Conservation (phyloP, 2,329 filamentous ascomycete genomes). For the Diaporthe capsici region DNA sequence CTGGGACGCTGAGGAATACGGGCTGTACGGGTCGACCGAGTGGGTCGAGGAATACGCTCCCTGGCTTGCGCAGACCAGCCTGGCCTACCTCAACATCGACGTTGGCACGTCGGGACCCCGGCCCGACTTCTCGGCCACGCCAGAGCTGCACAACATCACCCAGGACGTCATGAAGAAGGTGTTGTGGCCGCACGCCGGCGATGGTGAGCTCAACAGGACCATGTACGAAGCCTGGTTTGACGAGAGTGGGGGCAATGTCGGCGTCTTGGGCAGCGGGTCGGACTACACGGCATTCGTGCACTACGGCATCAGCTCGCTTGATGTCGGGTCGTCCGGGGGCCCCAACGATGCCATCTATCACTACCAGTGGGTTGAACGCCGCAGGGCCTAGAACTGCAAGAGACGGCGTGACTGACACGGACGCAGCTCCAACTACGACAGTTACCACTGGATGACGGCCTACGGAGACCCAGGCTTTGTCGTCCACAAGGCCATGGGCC, state of each 20-base stretch:
- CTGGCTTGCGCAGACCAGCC: slow-evolving; percentile 73
- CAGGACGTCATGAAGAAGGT: slow-evolving; percentile 31
- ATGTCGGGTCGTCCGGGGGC: neutral
- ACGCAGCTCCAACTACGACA: slow-evolving; percentile 94
- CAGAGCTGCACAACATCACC: slow-evolving; percentile 20
- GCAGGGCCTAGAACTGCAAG: neutral
- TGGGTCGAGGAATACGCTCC: slow-evolving; percentile 93
- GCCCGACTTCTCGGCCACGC: neutral
- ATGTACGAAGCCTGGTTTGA: slow-evolving; percentile 23
- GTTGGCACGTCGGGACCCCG: neutral
- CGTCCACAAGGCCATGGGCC: slow-evolving; percentile 24
- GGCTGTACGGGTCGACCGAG: slow-evolving; percentile 87
- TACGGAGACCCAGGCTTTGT: slow-evolving; percentile 78
- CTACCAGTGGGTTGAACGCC: neutral
- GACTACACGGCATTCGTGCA: slow-evolving; percentile 25
- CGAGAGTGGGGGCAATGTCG: neutral
- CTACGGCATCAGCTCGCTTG: slow-evolving; percentile 10
- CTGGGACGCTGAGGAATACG: slow-evolving; percentile 90
- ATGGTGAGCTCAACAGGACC: slow-evolving; percentile 8
- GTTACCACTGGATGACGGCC: slow-evolving; percentile 88
- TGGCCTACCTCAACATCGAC: slow-evolving; percentile 25
- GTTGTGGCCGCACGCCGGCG: neutral
- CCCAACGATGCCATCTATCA: slow-evolving; percentile 12
- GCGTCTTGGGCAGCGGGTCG: slow-evolving; percentile 21
- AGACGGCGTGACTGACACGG: slow-evolving; percentile 71